A percentile compares a stretch with the other conserved stretches of the same genome.
These are phyloP conservation scores for Pneumocystis oryctolagi DNA, from an alignment of 1,139 yeast species.

Conservation along the genomic window DNA sequence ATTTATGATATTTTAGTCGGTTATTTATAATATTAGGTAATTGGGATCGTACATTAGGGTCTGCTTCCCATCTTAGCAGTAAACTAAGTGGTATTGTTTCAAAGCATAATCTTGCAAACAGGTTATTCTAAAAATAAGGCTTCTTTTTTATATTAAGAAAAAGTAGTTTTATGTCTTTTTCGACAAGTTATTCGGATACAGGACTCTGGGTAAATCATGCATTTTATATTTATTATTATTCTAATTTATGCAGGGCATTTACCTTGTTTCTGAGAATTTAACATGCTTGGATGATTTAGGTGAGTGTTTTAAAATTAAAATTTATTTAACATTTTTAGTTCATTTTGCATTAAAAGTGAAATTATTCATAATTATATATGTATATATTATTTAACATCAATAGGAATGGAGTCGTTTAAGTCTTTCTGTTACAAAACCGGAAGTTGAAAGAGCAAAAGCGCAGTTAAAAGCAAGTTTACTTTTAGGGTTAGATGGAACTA, in stretches of 20 bases:
- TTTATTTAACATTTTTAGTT: not conserved
- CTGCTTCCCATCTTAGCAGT: slow-evolving; percentile 74
- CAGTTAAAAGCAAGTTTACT: slow-evolving; percentile 85
- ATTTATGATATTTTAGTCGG: not conserved
- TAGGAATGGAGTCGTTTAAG: slow-evolving; percentile 83
- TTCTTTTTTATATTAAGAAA: not conserved
- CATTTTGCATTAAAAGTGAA: not conserved
- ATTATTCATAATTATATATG: not conserved
- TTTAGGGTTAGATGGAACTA: slow-evolving; percentile 81
- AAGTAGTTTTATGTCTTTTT: slow-evolving; percentile 75
- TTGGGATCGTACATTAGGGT: slow-evolving; percentile 91
- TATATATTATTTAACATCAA: not conserved
- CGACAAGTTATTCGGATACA: slow-evolving; percentile 92
- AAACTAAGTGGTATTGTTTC: slow-evolving; percentile 68
- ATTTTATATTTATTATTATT: not conserved
- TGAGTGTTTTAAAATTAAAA: slow-evolving; percentile 41
- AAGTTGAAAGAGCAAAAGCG: slow-evolving; percentile 86
- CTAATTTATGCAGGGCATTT: slow-evolving; percentile 42
- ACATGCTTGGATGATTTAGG: slow-evolving; percentile 51
- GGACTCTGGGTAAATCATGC: slow-evolving; percentile 51
- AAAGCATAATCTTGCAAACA: slow-evolving; percentile 64
- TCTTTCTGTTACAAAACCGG: slow-evolving; percentile 66
- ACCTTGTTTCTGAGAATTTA: slow-evolving; percentile 67
- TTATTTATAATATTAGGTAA: slow-evolving; percentile 36
- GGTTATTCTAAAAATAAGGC: not conserved